Conservation (phyloP, 1,284 basidiomycete species). For the Ganoderma leucocontextum region DNA sequence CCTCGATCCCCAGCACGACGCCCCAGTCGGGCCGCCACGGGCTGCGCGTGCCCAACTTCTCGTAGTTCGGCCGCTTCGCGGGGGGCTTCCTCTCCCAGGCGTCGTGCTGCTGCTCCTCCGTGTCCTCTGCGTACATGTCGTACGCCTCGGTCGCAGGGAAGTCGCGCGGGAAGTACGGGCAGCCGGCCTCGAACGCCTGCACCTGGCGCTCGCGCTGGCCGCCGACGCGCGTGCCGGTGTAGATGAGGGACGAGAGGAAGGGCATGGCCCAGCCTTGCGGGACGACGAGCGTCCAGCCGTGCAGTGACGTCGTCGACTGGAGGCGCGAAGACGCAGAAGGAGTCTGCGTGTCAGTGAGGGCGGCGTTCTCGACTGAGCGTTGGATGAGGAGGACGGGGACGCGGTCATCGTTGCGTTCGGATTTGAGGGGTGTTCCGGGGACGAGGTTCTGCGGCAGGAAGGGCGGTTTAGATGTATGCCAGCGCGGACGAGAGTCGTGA, state of each 20-base stretch:
- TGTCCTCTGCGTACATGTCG: slow-evolving; percentile 53
- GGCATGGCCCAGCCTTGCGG: slow-evolving; percentile 91
- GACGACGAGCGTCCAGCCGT: slow-evolving; percentile 87
- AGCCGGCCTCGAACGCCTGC: slow-evolving; percentile 83
- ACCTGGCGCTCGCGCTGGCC: slow-evolving; percentile 82
- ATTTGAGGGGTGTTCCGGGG: slow-evolving; percentile 76
- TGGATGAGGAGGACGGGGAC: slow-evolving; percentile 86
- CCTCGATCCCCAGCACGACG: slow-evolving; percentile 62
- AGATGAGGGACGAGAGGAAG: slow-evolving; percentile 82
- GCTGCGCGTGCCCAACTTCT: slow-evolving; percentile 68
- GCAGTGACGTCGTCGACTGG: slow-evolving; percentile 50
- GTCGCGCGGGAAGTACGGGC: slow-evolving; percentile 83
- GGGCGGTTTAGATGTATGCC: neutral
- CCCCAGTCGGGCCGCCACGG: slow-evolving; percentile 85
- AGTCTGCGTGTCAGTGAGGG: slow-evolving; percentile 36
- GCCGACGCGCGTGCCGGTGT: slow-evolving; percentile 82
- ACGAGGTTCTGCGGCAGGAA: slow-evolving; percentile 62
- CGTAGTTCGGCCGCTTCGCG: slow-evolving; percentile 82
- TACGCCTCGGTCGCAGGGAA: slow-evolving; percentile 69
- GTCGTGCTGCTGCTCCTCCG: slow-evolving; percentile 59
- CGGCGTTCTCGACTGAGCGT: slow-evolving; percentile 63
- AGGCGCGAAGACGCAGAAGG: slow-evolving; percentile 26
- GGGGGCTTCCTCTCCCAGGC: slow-evolving; percentile 86
- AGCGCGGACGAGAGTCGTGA: neutral
- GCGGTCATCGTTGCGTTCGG: slow-evolving; percentile 78